A percentile compares a stretch with the other conserved stretches of the same genome.
These are phyloP conservation scores for Chenopodium suecicum DNA, from an alignment of 148 eudicot species.

Conservation along the genomic window DNA sequence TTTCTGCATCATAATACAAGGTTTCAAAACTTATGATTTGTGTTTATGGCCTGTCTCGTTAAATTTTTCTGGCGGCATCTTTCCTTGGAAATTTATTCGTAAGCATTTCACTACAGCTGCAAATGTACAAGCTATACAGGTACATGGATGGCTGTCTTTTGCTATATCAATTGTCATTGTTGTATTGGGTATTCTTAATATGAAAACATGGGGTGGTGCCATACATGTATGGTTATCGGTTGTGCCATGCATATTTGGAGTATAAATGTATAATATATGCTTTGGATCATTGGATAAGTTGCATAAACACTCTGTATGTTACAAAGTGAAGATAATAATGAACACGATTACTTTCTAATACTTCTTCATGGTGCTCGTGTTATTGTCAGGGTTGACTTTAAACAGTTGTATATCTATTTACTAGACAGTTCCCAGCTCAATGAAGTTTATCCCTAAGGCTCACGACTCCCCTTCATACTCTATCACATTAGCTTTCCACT, in stretches of 20 bases:
- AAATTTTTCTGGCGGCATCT: not conserved
- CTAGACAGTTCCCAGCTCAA: not conserved
- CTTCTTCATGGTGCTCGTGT: not conserved
- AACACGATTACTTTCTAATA: too few species aligned
- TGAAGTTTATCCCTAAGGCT: not conserved
- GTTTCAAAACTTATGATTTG: conserved; percentile 2
- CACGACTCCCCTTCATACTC: too few species aligned
- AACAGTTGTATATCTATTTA: not conserved
- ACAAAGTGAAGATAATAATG: too few species aligned
- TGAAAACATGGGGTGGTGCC: not conserved
- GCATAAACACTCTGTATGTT: too few species aligned
- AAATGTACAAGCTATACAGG: not conserved
- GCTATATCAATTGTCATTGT: not conserved
- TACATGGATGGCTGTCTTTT: not conserved
- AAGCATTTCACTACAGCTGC: not conserved
- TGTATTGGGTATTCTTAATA: not conserved
- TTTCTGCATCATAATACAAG: conserved; percentile 12
- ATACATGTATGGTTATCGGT: not conserved
- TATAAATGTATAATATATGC: too few species aligned
- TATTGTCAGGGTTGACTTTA: not conserved
- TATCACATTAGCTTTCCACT: too few species aligned
- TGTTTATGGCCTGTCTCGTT: not conserved
- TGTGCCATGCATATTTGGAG: not conserved
- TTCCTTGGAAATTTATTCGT: not conserved
- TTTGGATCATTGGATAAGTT: too few species aligned